Percentiles rank a stretch among this genome's conserved stretches.
phyloP scores from a whole-genome alignment of 2,329 filamentous ascomycete genomes.

The Zopfia rhizophila region DNA sequence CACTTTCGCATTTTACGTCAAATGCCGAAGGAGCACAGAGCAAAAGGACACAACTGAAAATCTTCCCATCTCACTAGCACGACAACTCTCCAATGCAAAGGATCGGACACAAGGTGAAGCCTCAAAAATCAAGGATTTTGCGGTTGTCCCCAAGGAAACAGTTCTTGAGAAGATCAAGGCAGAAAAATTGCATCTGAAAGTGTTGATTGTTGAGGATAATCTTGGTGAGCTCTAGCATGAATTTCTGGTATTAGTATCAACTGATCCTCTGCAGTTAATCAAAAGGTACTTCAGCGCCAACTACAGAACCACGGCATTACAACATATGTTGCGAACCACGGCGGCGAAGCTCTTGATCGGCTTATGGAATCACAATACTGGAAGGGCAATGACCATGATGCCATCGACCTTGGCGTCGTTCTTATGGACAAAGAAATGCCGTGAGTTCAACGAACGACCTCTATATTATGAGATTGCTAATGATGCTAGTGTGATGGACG shows the following conservation, averaged over 20 bases:
- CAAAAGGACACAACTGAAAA: slow-evolving; percentile 45
- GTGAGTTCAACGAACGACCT: slow-evolving; percentile 6
- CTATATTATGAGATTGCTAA: not conserved
- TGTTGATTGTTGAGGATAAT: slow-evolving; percentile 57
- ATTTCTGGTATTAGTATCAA: not conserved
- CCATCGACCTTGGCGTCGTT: slow-evolving; percentile 44
- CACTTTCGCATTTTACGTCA: slow-evolving; percentile 81
- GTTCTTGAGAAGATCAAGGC: slow-evolving; percentile 20
- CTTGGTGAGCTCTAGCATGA: slow-evolving; percentile 33
- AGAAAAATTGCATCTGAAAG: slow-evolving; percentile 36
- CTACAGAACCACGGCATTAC: slow-evolving; percentile 59
- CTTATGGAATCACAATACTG: slow-evolving; percentile 57
- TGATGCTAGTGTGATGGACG: slow-evolving; percentile 48
- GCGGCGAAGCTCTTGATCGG: slow-evolving; percentile 59
- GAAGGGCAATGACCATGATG: slow-evolving; percentile 37
- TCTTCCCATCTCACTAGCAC: slow-evolving; percentile 35
- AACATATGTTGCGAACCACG: slow-evolving; percentile 61
- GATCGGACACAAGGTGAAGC: slow-evolving; percentile 29
- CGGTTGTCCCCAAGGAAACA: slow-evolving; percentile 25
- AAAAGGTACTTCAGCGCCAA: slow-evolving; percentile 61
- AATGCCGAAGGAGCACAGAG: slow-evolving; percentile 66
- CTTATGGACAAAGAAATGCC: slow-evolving; percentile 56
- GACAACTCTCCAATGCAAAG: slow-evolving; percentile 45
- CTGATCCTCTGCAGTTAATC: slow-evolving; percentile 54
- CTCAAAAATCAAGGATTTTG: slow-evolving; percentile 50